Base-by-base conservation (phyloP, 2,329 filamentous ascomycete species). In the Verticillium nonalfalfae region DNA sequence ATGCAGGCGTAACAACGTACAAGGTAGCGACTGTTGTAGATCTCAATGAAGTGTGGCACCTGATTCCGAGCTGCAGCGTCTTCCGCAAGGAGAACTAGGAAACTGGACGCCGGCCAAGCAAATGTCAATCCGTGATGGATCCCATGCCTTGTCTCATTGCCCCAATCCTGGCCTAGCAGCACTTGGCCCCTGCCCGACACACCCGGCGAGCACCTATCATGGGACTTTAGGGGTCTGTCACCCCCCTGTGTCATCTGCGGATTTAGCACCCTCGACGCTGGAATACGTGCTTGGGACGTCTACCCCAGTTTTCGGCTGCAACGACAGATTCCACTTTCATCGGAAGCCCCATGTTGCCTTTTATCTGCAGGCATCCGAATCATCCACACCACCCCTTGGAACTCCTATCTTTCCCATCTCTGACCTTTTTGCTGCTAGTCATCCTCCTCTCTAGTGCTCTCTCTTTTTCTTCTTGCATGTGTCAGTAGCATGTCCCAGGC, bases 391-490 rank as follows among this genome's bases (percentile, higher is more conserved):
- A 34, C 33, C 35, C 33, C 26, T 26, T 57, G 33, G 31, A 55
- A 38, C 55, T 36, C 55, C 55, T 57, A 56, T 36, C 55, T 34
- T 35, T 38, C 21, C 26, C 55, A 39, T 56, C 54, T 56, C 54
- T 33, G 54, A 26, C 54, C 54, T 35, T 21, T 56, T 14, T 21
- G 26, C 33, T 9, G 18, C 33, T 15, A 26, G 26, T 26, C 26
- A 26, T 26, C 26, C 26, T 26, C 26, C 31, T n/a, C 54, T 33
- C 35, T 50, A 9, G n/a, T 34, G 6, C n/a, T 26, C 50, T 58
- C 57, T 58, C 57, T 21, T 21, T 7, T 50, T 18, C 35, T 40
- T 31, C 21, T 31, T 39, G 58, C 60, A 69, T 69, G 70, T 62
- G 66, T 69, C 64, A 34, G 18, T 14, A 21, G 40, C 26, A 58